A percentile compares a stretch with the other conserved stretches of the same genome.
phyloP scores from a whole-genome alignment of 1,284 basidiomycete species.

The Leccinum fuscescens region DNA sequence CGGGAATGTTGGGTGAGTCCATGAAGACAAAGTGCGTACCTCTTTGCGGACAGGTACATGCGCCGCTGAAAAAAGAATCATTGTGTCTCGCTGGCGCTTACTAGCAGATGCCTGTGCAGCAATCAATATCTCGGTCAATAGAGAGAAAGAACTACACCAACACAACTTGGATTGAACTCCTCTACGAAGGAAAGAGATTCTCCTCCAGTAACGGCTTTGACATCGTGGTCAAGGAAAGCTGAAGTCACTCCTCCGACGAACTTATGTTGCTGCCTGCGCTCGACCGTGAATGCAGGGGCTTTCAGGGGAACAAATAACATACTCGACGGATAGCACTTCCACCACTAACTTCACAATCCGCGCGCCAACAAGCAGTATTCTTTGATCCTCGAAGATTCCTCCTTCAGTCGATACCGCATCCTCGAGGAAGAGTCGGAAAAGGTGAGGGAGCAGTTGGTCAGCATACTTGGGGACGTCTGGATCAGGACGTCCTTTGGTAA shows the following conservation, averaged over 20 bases:
- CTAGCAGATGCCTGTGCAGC: conserved; percentile 44
- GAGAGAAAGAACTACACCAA: conserved; percentile 15
- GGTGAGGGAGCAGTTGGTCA: conserved; percentile 66
- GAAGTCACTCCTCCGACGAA: conserved; percentile 54
- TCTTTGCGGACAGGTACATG: conserved; percentile 64
- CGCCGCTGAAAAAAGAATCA: conserved; percentile 66
- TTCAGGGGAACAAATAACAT: conserved; percentile 32
- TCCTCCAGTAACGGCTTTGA: conserved; percentile 54
- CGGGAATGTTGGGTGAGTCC: neutral
- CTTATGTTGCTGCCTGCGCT: conserved; percentile 52
- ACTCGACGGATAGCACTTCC: conserved; percentile 64
- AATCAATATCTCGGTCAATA: neutral
- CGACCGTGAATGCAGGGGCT: conserved; percentile 13
- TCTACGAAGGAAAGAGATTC: conserved; percentile 20
- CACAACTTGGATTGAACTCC: conserved; percentile 27
- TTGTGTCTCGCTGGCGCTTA: conserved; percentile 54
- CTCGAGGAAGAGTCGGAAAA: conserved; percentile 71
- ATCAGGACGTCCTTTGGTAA: conserved; percentile 48
- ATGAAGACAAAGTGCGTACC: conserved; percentile 38
- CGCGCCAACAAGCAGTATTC: conserved; percentile 64
- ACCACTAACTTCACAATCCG: conserved; percentile 69
- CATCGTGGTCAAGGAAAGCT: conserved; percentile 61
- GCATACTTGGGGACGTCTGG: conserved; percentile 77
- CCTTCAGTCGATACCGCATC: conserved; percentile 45
- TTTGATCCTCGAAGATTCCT: conserved; percentile 51